Base-by-base conservation (phyloP, 2,329 filamentous ascomycete species). In the Penicillium concentricum region DNA sequence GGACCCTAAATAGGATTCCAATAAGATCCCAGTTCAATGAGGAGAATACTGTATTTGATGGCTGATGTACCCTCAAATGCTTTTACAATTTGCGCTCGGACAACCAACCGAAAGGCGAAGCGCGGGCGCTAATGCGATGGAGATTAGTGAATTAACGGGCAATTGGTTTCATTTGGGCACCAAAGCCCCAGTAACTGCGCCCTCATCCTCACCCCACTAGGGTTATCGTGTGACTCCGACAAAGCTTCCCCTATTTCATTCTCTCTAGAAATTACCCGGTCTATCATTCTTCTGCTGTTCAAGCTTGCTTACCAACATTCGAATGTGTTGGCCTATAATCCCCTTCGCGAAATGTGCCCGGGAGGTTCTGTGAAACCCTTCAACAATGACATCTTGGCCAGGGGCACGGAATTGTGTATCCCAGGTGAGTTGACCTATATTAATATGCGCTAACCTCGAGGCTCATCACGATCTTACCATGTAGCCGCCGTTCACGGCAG, bases 331-430 rank as follows among this genome's bases (percentile, higher is more conserved):
- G 8, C 26, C 15, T 30, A n/a, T 20, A 24, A 41, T n/a, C 12
- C 3, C 48, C 16, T 4, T 42, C 44, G 43, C 44, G 35, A 35
- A 30, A 54, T 28, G 30, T 39, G 24, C 57, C 18, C 6, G 4
- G 16, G 16, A 15, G 30, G 2, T 34, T 44, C 38, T 30, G 12
- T 26, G 10, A 43, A 42, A 9, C 20, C 6, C 5, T 34, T 22
- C 15, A 34, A 10, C 15, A 44, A 44, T 35, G 48, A 7, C 20
- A 26, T 44, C 28, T 43, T 61, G 60, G 56, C 58, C 43, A 32
- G 55, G 55, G 13, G n/a, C 26, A 32, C 6, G n/a, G 18, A 16
- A 41, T n/a, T 7, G 15, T 50, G 22, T 43, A 26, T 49, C 41
- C n/a, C 34, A 34, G 52, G 60, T 58, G 18, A 52, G 38, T 37